phyloP scores from a whole-genome alignment of 1,139 yeast species.

The Kodamaea sp. region DNA sequence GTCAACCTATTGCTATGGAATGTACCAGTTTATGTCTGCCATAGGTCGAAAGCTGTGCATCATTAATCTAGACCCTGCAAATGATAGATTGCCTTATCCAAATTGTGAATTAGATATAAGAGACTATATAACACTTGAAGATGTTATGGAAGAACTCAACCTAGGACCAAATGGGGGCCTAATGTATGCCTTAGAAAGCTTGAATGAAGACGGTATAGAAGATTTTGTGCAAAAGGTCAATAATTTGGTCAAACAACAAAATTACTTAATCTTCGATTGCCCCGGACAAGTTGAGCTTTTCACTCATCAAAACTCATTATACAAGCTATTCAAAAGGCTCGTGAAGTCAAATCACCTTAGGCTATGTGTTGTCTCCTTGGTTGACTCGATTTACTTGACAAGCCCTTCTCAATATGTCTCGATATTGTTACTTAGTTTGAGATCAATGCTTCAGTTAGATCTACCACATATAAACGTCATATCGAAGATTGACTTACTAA shows the following conservation, averaged over 20 bases:
- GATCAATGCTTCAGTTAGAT: conserved; percentile 56
- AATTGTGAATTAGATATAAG: conserved; percentile 80
- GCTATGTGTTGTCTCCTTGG: conserved; percentile 81
- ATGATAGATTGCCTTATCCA: conserved; percentile 78
- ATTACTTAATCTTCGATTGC: conserved; percentile 86
- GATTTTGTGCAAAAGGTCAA: conserved; percentile 60
- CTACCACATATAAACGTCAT: conserved; percentile 54
- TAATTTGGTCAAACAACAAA: conserved; percentile 55
- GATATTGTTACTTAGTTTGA: conserved; percentile 70
- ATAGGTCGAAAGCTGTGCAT: conserved; percentile 86
- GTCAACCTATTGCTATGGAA: conserved; percentile 90
- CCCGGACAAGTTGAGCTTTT: conserved; percentile 55
- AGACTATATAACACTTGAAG: conserved; percentile 84
- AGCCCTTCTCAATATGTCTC: conserved; percentile 93
- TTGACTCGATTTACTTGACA: conserved; percentile 83
- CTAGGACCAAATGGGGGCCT: conserved; percentile 96
- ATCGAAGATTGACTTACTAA: conserved; percentile 82
- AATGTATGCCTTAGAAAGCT: conserved; percentile 81
- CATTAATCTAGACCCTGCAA: conserved; percentile 93
- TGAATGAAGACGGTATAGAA: conserved; percentile 47
- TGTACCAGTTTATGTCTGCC: conserved; percentile 88
- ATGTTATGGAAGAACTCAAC: conserved; percentile 79
- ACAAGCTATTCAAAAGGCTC: conserved; percentile 36
- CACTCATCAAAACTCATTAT: conserved; percentile 46
- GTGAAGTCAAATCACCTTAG: conserved; percentile 60